Conservation (phyloP, 176 grass and related monocot genomes). For the Bonia amplexicaulis region DNA sequence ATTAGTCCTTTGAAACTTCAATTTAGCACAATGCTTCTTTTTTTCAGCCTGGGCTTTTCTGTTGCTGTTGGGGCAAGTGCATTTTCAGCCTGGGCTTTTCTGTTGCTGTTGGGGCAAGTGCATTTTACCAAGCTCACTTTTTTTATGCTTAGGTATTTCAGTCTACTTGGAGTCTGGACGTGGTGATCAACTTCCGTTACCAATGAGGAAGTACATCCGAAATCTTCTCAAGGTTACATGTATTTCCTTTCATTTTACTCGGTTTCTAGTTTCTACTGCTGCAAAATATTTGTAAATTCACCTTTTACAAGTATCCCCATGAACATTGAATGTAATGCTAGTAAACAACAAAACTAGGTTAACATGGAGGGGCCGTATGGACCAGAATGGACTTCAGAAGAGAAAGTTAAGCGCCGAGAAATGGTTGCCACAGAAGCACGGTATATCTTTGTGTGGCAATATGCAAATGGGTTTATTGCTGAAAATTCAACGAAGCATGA, state of each 20-base stretch:
- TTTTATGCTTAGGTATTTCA: constrained; percentile 52
- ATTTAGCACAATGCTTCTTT: neutral
- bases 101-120: neutral
- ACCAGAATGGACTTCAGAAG: constrained; percentile 73
- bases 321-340: constrained; percentile 9
- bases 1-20: neutral
- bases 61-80: neutral
- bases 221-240: constrained; percentile 73
- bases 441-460: constrained; percentile 53
- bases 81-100: neutral
- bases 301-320: neutral
- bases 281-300: neutral
- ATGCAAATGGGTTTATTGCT: neutral
- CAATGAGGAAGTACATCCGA: constrained; percentile 60
- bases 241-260: neutral
- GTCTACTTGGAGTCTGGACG: constrained; percentile 60
- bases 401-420: constrained; percentile 76
- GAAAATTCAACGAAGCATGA: constrained; percentile 12
- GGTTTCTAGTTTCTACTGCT: neutral
- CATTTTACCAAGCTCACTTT: neutral
- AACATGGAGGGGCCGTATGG: constrained; percentile 77
- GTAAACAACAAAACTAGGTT: constrained; percentile 34
- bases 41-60: neutral
- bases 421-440: constrained; percentile 63
- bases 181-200: constrained; percentile 49